Evolutionary conservation across 352 stramenopile species (phyloP), one percentile per base, ranked within the genome.

Genomic region (Phytopythium chamaehyphon): DNA sequence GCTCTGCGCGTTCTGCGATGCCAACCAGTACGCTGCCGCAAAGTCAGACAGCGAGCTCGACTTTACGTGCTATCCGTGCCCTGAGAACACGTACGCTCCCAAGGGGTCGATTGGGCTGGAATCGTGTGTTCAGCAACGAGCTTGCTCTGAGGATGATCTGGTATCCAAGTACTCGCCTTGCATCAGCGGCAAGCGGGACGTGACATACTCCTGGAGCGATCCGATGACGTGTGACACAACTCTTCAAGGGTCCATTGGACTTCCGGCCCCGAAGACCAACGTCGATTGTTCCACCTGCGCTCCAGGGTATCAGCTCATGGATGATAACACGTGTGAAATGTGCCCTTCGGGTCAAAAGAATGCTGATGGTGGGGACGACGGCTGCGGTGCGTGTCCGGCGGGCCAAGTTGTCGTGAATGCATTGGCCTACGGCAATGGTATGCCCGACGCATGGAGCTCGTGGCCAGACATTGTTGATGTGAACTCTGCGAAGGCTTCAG

Each of bases 1-100:
- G 38, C 49, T 90, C n/a, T 93, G 83, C 37, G 76, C 76, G 0
- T 87, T 93, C 33, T 93, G 83, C 52, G 70, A 79, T n/a, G 60
- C 55, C 9, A 88, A 93, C 59, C 70, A 93, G 51, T 93, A 90
- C 37, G 78, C 83, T 16, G 76, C 69, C 8, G 64, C 77, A 19
- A 79, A 73, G 44, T 90, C 79, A 6, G 62, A 88, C 42, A 88
- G 77, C 35, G 77, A 89, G 45, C 60, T 90, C 11, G 83, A 88
- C 40, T 93, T 90, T 42, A 79, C 59, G 24, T 93, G 83, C 55
- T 85, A 88, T 43, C 38, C 68, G 28, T 93, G 83, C 54, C 83
- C 80, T 9, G 47, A 57, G 4, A 75, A 80, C 42, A 88, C 71
- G 1, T 86, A 74, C 39, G 59, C 83, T 2, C 76, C 78, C 0